phyloP scores from a whole-genome alignment of 2,329 filamentous ascomycete genomes.

The Penicillium hesseltinei region DNA sequence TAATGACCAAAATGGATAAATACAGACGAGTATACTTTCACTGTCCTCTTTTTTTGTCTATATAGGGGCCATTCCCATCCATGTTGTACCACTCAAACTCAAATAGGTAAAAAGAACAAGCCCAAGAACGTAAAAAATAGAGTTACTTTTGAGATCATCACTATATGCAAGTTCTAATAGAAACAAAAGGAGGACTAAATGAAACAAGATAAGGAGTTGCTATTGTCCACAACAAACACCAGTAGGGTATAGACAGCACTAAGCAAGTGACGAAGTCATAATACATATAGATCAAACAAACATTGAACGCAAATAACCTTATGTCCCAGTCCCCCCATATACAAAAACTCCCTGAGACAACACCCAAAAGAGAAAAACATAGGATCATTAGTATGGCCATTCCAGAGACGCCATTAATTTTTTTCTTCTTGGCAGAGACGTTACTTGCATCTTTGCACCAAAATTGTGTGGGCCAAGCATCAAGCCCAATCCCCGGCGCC shows the following conservation, averaged over 20 bases:
- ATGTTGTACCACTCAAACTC: background rate
- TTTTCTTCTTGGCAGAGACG: slow-evolving; percentile 6
- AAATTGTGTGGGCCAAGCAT: background rate
- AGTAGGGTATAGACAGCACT: slow-evolving; percentile 24
- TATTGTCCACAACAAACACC: slow-evolving; percentile 8
- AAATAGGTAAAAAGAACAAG: background rate
- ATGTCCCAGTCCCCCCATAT: slow-evolving; percentile 12
- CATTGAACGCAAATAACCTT: slow-evolving; percentile 3
- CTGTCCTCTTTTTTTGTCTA: background rate
- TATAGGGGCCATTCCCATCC: background rate
- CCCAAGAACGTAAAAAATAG: background rate
- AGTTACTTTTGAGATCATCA: background rate
- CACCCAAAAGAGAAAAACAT: slow-evolving; percentile 19
- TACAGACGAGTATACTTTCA: background rate
- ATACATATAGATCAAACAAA: slow-evolving; percentile 19
- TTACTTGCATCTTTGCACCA: slow-evolving; percentile 11
- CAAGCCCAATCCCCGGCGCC: background rate
- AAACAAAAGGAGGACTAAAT: background rate
- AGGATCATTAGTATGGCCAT: slow-evolving; percentile 18
- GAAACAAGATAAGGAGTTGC: slow-evolving; percentile 1
- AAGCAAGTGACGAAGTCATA: slow-evolving; percentile 19
- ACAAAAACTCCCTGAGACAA: slow-evolving; percentile 27
- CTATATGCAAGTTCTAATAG: slow-evolving; percentile 1
- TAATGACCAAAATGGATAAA: background rate
- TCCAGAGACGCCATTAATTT: slow-evolving; percentile 1